Percentiles rank a stretch among this genome's conserved stretches.
phyloP scores from a whole-genome alignment of 116 monocot species.

The Cymodocea nodosa region DNA sequence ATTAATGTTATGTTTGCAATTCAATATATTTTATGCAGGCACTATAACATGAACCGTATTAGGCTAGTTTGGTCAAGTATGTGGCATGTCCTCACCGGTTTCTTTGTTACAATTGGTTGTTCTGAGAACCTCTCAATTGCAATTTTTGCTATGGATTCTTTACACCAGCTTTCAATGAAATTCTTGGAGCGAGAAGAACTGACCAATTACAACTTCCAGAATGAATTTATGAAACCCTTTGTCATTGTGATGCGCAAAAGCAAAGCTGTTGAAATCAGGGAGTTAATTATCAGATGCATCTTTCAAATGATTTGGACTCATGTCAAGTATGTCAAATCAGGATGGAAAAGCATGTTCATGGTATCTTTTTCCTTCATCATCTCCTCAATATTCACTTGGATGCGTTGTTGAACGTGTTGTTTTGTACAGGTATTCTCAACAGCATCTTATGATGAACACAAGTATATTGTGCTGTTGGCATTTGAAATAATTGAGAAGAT shows the following conservation, averaged over 20 bases:
- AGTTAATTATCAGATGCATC: constrained; percentile 92
- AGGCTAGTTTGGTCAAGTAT: constrained; percentile 98
- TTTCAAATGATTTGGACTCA: constrained; percentile 94
- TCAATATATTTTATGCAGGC: constrained; percentile 40
- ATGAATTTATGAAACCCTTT: constrained; percentile 99
- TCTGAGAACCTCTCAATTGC: constrained; percentile 99
- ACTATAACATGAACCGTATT: constrained; percentile 97
- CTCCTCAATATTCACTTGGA: neutral
- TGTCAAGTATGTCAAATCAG: constrained; percentile 92
- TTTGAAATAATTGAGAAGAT: constrained; percentile 98
- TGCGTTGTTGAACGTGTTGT: neutral
- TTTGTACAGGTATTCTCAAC: constrained; percentile 86
- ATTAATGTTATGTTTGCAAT: neutral
- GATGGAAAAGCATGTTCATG: constrained; percentile 99
- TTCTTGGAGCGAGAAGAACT: constrained; percentile 95
- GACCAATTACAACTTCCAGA: constrained; percentile 97
- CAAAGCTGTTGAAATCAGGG: constrained; percentile 92
- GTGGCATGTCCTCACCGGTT: constrained; percentile 87
- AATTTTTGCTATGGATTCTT: constrained; percentile 99
- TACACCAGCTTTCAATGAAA: constrained; percentile 97
- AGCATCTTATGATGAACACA: constrained; percentile 95
- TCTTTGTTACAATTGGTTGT: constrained; percentile 94
- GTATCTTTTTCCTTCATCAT: constrained; percentile 21
- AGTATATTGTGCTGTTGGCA: constrained; percentile 81
- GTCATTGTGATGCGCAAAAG: constrained; percentile 99